phyloP scores from a whole-genome alignment of 352 stramenopile species.

The Globisporangium carolinianum region DNA sequence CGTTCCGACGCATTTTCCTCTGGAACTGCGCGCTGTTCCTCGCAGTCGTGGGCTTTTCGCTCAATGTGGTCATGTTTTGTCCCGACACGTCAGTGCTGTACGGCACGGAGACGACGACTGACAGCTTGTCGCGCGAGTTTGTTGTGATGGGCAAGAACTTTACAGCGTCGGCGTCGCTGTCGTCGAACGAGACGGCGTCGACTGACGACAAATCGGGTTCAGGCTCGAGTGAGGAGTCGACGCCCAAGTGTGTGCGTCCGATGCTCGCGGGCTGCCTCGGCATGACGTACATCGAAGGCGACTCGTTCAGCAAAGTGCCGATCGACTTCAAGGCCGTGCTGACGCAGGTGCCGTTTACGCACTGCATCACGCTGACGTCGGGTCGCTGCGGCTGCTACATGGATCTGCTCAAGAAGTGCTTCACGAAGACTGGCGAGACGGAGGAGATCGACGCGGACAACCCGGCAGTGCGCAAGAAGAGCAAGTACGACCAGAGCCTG shows the following conservation, averaged over 20 bases:
- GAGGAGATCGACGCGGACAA: constrained; percentile 28
- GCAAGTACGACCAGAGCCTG: constrained; percentile 53
- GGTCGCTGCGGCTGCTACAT: constrained; percentile 69
- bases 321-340: constrained; percentile 75
- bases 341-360: constrained; percentile 52
- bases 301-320: constrained; percentile 39
- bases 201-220: constrained; percentile 18
- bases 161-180: constrained; percentile 29
- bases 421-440: constrained; percentile 39
- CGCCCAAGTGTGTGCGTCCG: constrained; percentile 36
- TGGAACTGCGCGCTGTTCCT: constrained; percentile 76
- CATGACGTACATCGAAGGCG: constrained; percentile 33
- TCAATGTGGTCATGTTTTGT: constrained; percentile 78
- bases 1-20: constrained; percentile 80
- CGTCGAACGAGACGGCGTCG: constrained; percentile 14
- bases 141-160: constrained; percentile 60
- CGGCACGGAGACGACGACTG: constrained; percentile 36
- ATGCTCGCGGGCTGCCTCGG: constrained; percentile 71
- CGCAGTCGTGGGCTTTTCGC: constrained; percentile 46
- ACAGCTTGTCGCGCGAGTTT: constrained; percentile 35
- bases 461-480: constrained; percentile 18
- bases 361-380: constrained; percentile 51
- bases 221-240: constrained; percentile 15
- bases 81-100: constrained; percentile 77
- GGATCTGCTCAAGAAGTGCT: constrained; percentile 59